Percentiles rank a stretch among this genome's conserved stretches.
Evolutionary conservation across 805 yeast species (phyloP).

Genomic region (Jamesozyma spencerorum): DNA sequence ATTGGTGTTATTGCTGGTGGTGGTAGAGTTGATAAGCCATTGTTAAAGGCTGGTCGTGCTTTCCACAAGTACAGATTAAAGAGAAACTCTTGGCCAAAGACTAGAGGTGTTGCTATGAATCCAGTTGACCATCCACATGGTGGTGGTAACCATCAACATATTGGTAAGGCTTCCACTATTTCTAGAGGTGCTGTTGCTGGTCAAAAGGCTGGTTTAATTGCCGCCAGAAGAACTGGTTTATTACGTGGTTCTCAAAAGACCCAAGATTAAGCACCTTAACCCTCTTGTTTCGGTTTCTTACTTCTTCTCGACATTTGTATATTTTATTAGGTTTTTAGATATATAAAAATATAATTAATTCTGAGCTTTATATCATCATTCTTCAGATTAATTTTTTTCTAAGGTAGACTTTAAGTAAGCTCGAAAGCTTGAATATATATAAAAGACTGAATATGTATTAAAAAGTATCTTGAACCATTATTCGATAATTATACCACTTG

Average conservation of each 20-base stretch:
- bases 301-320: conserved; percentile 8
- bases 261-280: conserved; percentile 45
- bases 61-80: conserved; percentile 98
- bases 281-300: conserved; percentile 3
- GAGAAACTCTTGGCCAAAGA: conserved; percentile 99
- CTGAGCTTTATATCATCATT: conserved; percentile 8
- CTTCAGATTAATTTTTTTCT: no score
- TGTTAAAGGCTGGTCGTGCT: conserved; percentile 99
- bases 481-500: not conserved
- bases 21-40: conserved; percentile 99
- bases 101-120: conserved; percentile 99
- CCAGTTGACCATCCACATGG: conserved; percentile 99
- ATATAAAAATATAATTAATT: conserved; percentile 11
- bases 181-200: conserved; percentile 99
- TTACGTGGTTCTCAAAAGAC: conserved; percentile 98
- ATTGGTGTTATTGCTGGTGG: conserved; percentile 99
- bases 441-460: no score
- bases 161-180: conserved; percentile 99
- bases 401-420: no score
- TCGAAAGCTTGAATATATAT: no score
- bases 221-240: conserved; percentile 99
- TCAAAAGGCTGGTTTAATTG: conserved; percentile 99
- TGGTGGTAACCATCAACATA: conserved; percentile 99
- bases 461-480: no score
- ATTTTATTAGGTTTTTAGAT: conserved; percentile 10